phyloP scores from a whole-genome alignment of 2,329 filamentous ascomycete species.

The Zymoseptoria tritici region DNA sequence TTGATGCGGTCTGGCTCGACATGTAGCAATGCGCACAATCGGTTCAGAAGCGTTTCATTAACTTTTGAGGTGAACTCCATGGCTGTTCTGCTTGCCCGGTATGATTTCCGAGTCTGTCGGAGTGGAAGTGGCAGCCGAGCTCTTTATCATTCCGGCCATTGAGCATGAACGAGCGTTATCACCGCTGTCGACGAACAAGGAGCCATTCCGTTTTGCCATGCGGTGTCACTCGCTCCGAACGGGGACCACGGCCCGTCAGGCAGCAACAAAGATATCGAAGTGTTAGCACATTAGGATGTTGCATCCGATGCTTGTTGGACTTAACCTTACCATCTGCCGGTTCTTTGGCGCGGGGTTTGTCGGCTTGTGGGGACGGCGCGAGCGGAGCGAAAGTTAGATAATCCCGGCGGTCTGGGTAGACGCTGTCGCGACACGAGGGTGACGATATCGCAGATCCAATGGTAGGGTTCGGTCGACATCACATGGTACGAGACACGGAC shows the following conservation, averaged over 20 bases:
- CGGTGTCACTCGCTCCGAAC: not conserved
- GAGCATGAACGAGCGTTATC: not conserved
- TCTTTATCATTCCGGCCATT: not conserved
- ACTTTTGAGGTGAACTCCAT: not conserved
- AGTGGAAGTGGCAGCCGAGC: not conserved
- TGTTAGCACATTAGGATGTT: not conserved
- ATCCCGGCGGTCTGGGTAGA: no score
- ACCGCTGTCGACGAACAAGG: not conserved
- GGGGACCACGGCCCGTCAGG: not conserved
- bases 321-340: not conserved
- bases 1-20: conserved; percentile 1
- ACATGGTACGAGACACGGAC: no score
- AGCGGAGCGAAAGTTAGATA: no score
- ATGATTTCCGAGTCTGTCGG: not conserved
- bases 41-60: not conserved
- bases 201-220: not conserved
- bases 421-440: no score
- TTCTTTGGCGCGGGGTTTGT: not conserved
- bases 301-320: not conserved
- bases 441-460: no score
- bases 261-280: not conserved
- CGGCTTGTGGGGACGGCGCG: no score
- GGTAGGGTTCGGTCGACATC: no score
- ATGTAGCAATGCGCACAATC: not conserved
- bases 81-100: not conserved